Evolutionary conservation across 257 asterid species (phyloP).

Genomic region (Parsonsia alboflavescens): DNA sequence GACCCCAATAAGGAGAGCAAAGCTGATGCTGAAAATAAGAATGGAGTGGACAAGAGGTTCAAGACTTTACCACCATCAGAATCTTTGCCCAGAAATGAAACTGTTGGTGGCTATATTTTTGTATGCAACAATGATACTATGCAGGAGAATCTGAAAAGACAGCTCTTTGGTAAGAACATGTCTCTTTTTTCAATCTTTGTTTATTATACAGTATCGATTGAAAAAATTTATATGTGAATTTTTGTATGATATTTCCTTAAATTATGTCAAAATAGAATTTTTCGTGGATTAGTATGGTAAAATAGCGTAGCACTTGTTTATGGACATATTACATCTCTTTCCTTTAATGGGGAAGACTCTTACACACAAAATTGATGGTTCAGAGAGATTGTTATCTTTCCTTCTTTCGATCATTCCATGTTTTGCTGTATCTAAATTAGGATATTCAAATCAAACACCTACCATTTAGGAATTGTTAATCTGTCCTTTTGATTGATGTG

Average conservation of each 20-base stretch:
- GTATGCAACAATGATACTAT: slow-evolving; percentile 98
- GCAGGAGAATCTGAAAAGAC: slow-evolving; percentile 91
- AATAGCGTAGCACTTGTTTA: background rate
- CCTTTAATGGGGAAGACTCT: background rate
- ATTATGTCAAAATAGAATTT: background rate
- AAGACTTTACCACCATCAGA: slow-evolving; percentile 95
- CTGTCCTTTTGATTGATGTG: background rate
- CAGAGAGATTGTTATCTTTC: background rate
- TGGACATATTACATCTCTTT: no score
- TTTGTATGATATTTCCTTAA: background rate
- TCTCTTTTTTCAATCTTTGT: background rate
- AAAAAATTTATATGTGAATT: background rate
- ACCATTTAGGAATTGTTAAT: background rate
- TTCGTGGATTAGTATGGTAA: background rate
- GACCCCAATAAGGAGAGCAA: slow-evolving; percentile 21
- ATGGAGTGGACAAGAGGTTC: slow-evolving; percentile 77
- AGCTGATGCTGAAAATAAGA: slow-evolving; percentile 35
- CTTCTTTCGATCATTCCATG: background rate
- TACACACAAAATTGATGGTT: background rate
- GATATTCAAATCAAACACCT: background rate
- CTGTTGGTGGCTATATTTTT: slow-evolving; percentile 89
- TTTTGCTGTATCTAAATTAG: background rate
- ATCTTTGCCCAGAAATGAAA: slow-evolving; percentile 87
- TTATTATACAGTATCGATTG: background rate
- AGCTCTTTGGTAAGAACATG: slow-evolving; percentile 69